These are phyloP conservation scores for Begonia masoniana DNA, from an alignment of 306 rosid species.

Conservation along the genomic window DNA sequence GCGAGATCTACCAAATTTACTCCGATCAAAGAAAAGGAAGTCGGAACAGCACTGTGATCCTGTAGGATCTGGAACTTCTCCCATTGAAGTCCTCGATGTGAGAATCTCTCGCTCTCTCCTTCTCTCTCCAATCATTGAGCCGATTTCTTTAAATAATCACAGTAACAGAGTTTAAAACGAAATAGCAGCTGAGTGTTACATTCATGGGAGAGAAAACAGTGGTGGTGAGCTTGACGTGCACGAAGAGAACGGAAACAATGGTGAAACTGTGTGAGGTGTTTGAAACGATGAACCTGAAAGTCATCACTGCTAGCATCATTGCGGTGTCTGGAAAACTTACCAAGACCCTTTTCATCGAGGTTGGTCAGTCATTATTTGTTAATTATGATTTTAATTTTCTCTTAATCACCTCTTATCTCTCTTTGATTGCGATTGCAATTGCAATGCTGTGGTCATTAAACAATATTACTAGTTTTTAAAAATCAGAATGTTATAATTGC, in stretches of 20 bases:
- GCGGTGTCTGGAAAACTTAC: conserved; percentile 60
- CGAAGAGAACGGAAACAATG: conserved; percentile 78
- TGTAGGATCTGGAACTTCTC: conserved; percentile 30
- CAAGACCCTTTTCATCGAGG: conserved; percentile 92
- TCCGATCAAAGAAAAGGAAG: conserved; percentile 76
- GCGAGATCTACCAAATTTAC: conserved; percentile 41
- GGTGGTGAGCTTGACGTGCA: conserved; percentile 79
- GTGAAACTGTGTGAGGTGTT: conserved; percentile 80
- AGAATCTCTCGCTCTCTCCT: neutral
- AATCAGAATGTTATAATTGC: no score
- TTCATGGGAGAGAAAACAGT: conserved; percentile 69
- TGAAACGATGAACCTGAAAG: conserved; percentile 83
- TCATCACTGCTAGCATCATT: conserved; percentile 62
- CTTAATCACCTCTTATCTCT: no score
- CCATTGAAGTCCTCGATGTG: conserved; percentile 69
- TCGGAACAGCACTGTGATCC: conserved; percentile 18
- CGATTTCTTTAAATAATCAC: neutral
- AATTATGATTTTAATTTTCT: neutral
- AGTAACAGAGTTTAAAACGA: neutral
- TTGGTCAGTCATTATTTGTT: conserved; percentile 6
- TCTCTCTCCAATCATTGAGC: neutral
- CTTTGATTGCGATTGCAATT: no score
- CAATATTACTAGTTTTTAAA: no score
- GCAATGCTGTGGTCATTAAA: no score
- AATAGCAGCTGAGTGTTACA: conserved; percentile 53